phyloP scores from a whole-genome alignment of 371 early-diverging fungal species.

The Batrachochytrium dendrobatidis region DNA sequence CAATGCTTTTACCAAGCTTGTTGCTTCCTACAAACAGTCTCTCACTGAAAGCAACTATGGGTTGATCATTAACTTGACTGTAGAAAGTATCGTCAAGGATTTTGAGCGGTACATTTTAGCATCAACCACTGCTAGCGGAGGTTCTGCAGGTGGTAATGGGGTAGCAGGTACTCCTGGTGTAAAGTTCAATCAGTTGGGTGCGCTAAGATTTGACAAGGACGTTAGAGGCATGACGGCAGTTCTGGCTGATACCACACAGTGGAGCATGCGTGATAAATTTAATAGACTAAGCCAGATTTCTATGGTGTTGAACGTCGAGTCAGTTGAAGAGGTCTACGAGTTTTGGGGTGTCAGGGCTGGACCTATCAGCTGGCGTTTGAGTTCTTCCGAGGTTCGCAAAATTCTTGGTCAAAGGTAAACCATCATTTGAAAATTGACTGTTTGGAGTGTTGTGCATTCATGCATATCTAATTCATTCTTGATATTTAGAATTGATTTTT shows the following conservation, averaged over 20 bases:
- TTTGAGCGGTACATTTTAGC: constrained; percentile 67
- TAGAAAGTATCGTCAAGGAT: constrained; percentile 62
- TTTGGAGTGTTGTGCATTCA: not conserved
- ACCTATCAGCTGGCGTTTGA: constrained; percentile 56
- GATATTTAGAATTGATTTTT: constrained; percentile 1
- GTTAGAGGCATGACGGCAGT: constrained; percentile 65
- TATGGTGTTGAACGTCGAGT: constrained; percentile 70
- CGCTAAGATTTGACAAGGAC: constrained; percentile 83
- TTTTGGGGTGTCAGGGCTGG: constrained; percentile 62
- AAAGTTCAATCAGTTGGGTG: constrained; percentile 49
- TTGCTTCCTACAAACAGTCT: constrained; percentile 50
- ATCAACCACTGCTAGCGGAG: too few species aligned
- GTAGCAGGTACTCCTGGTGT: too few species aligned
- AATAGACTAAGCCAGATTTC: constrained; percentile 75
- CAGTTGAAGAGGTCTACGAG: constrained; percentile 60
- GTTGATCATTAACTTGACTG: constrained; percentile 48
- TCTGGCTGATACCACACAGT: constrained; percentile 55
- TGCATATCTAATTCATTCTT: not conserved
- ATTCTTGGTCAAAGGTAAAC: constrained; percentile 24
- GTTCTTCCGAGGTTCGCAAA: constrained; percentile 47
- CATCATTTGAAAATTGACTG: too few species aligned
- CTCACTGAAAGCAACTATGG: constrained; percentile 64
- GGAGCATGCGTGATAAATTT: constrained; percentile 65
- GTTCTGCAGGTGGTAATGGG: too few species aligned
- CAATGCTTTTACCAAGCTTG: constrained; percentile 52